Base-by-base conservation (phyloP, 2,329 filamentous ascomycete species). In the Septoria linicola region DNA sequence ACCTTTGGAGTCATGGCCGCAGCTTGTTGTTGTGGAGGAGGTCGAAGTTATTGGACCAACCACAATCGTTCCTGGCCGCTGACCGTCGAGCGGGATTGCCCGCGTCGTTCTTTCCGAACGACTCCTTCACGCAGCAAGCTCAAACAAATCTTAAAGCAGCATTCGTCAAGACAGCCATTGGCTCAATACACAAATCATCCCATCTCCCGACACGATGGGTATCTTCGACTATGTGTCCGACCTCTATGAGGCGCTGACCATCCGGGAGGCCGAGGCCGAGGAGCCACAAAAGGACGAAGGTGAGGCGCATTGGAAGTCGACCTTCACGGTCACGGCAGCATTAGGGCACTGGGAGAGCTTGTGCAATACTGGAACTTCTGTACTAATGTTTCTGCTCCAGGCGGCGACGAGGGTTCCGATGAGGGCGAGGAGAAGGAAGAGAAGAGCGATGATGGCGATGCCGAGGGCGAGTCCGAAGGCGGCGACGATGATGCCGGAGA, bases 201-300 rank as follows among this genome's bases (percentile, higher is more conserved):
- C 57, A 59, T 59, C 60, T 52, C 54, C 53, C 63, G 57, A 51
- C 64, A 66, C 59, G 57, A 85, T 85, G 82, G 80, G 80, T 71
- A 73, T 84, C 74, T 75, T 80, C 70, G 80, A 84, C 69, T 80
- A 82, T 72, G 77, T 84, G 73, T 75, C 77, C 72, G 80, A 83
- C 70, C 73, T 78, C 76, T 82, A 78, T 75, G 82, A 77, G 75
- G 83, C 78, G 76, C 82, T 82, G 75, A 81, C 75, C 72, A 78
- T 78, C 68, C 72, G 77, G 63, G 77, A 83, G 69, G 76, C 76
- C 63, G 76, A 83, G 67, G 78, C 80, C 70, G 82, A 85, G 73
- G 79, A 80, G 67, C 27, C 73, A 55, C 74, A 79, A 60, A 72
- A 76, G 60, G 73, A 74, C 61, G 63, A 69, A 57, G 68, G 70